phyloP scores from a whole-genome alignment of 768 basidiomycete species.

The Rhodosporidiobolus sp. region DNA sequence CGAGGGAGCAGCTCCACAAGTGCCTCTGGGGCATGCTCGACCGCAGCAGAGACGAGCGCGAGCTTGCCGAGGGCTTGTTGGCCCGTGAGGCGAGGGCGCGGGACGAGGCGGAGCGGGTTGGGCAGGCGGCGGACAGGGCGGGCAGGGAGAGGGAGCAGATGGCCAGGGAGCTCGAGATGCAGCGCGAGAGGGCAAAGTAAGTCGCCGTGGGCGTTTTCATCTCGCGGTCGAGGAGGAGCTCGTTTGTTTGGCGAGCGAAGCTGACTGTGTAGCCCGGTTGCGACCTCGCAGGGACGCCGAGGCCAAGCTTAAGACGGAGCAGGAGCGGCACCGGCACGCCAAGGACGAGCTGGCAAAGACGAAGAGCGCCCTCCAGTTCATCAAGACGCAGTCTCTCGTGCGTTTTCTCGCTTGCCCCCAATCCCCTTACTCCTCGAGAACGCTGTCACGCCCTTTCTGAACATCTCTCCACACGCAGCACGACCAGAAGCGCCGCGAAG shows the following conservation, averaged over 20 bases:
- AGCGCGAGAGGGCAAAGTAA: slow-evolving; percentile 15
- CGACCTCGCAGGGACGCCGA: slow-evolving; percentile 1
- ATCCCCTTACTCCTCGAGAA: not conserved
- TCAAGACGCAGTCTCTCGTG: slow-evolving; percentile 29
- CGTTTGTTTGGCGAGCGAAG: not conserved
- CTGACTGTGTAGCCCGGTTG: not conserved
- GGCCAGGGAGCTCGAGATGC: slow-evolving; percentile 15
- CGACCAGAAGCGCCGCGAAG: slow-evolving; percentile 31
- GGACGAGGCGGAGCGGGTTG: slow-evolving; percentile 15
- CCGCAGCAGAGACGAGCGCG: slow-evolving; percentile 2
- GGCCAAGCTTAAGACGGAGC: slow-evolving; percentile 10
- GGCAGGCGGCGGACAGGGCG: not conserved
- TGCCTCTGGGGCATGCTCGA: slow-evolving; percentile 30
- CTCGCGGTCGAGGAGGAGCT: not conserved
- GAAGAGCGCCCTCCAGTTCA: slow-evolving; percentile 19
- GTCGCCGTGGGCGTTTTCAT: not conserved
- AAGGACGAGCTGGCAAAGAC: slow-evolving; percentile 27
- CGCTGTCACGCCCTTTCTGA: not conserved
- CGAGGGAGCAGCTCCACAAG: slow-evolving; percentile 9
- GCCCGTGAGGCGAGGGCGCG: not conserved
- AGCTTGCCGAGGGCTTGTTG: not conserved
- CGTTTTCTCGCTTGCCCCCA: not conserved
- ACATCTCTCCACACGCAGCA: not conserved
- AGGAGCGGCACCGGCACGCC: slow-evolving; percentile 14
- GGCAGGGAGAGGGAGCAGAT: not conserved